Base-by-base conservation (phyloP, 1,139 yeast genomes). In the Magnusiomyces suaveolens region DNA sequence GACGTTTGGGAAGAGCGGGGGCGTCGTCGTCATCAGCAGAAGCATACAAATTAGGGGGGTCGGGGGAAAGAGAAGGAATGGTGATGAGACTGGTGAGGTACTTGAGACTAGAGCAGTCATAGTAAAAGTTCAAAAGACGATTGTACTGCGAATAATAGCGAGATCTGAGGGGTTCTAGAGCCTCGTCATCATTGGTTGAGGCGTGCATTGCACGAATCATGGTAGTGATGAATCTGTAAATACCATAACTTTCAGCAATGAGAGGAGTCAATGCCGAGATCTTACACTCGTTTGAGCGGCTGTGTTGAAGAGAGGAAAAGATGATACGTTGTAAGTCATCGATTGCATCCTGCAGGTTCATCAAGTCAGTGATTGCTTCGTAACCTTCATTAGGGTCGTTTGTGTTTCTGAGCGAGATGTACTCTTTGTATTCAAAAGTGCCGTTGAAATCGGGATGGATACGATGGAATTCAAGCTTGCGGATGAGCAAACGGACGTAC, bases 341-440 rank as follows among this genome's bases (percentile, higher is more conserved):
- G 59, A 90, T 81, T 50, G 82, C 77, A 65, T 90, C 97, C 69
- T 89, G 97, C 56, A 90, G 74, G 54, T 82, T 82, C 89, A 89
- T 84, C 64, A 92, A 74, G 66, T 88, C 96, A 60, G 88, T 71
- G 60, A 90, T 81, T 1, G 95, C 83, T 65, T 90, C 96, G 66
- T 87, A 92, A 4, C 97, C 97, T 71, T 89, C 96, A 66, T 92
- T 90, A 1, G 97, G 97, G 66, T 92, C 96, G 64, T 87, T 84
- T 43, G 88, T 95, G 2, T 90, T 83, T 58, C 89, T 79, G 61
- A 92, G 76, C 1, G 96, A 87, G 48, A 90, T 82, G 66, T 90
- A 92, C 66, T 92, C 98, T 68, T 89, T 96, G 66, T 92, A 92
- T 67, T 92, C 98, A 70, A 92, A 92, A 49, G 90, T 89, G 23